Evolutionary conservation across 164 flowering plant genomes (phyloP).

Genomic region (Vitis rotundifolia): DNA sequence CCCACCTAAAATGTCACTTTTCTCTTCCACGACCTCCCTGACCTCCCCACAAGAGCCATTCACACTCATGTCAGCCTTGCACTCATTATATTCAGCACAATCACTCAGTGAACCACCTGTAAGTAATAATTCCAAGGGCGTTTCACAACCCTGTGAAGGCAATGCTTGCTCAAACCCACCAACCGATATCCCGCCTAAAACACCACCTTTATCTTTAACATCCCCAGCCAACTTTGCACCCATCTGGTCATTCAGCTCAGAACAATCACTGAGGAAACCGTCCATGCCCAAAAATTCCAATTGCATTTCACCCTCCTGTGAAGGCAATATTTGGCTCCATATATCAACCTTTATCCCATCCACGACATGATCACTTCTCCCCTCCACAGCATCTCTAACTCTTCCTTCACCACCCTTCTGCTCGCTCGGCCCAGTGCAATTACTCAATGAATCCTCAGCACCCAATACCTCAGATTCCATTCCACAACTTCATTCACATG

Average conservation of each 20-base stretch:
- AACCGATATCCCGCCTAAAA: no score
- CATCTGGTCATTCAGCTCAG: background rate
- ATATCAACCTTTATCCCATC: background rate
- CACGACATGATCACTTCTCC: background rate
- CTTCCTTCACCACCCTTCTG: background rate
- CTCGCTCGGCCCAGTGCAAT: background rate
- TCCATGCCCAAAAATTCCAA: background rate
- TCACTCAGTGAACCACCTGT: background rate
- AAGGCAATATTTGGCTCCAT: background rate
- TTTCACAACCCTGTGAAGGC: background rate
- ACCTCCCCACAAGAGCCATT: background rate
- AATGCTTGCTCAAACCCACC: background rate
- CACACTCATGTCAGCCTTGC: background rate
- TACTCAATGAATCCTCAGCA: background rate
- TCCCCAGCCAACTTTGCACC: no score
- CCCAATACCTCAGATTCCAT: background rate
- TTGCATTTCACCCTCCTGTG: background rate
- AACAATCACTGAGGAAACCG: background rate
- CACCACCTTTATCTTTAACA: no score
- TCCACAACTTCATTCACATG: background rate
- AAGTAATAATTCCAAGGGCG: background rate
- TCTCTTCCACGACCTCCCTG: background rate
- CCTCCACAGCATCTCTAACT: background rate
- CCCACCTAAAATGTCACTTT: conserved; percentile 1
- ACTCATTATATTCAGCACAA: background rate